These are phyloP conservation scores for Cadophora sp. DNA, from an alignment of 2,329 filamentous ascomycete genomes.

Conservation along the genomic window DNA sequence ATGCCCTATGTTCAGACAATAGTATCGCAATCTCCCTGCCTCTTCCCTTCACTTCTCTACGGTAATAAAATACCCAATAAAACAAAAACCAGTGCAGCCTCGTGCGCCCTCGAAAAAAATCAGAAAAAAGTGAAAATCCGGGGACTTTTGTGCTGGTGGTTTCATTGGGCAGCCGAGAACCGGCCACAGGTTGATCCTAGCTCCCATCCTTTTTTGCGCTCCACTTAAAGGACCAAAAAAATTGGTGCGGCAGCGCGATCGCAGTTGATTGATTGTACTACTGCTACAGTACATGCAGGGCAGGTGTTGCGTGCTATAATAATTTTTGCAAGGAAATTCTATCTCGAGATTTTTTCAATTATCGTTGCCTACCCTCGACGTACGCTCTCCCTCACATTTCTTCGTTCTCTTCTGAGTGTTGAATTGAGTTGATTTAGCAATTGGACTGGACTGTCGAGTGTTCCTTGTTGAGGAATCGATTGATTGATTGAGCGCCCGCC, in stretches of 20 bases:
- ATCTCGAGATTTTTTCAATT: not conserved
- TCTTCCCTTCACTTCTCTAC: too few relatives aligned
- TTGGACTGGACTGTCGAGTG: too few relatives aligned
- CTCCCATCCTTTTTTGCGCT: not conserved
- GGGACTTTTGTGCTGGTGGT: not conserved
- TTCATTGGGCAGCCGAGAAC: not conserved
- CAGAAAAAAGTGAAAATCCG: not conserved
- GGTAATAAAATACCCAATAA: too few relatives aligned
- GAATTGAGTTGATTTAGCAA: too few relatives aligned
- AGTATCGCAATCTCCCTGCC: too few relatives aligned
- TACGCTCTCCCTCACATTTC: not conserved
- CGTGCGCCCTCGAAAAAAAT: not conserved
- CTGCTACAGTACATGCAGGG: not conserved
- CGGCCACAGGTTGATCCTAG: constrained; percentile 8
- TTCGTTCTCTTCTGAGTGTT: too few relatives aligned
- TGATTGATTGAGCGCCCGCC: not conserved
- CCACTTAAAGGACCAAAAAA: too few relatives aligned
- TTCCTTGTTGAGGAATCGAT: too few relatives aligned
- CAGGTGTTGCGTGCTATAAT: not conserved
- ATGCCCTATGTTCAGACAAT: too few relatives aligned
- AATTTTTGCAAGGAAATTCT: not conserved
- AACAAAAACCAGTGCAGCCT: not conserved
- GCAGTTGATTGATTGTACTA: not conserved
- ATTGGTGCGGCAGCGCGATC: too few relatives aligned
- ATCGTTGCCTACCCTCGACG: not conserved